These are phyloP conservation scores for Sugiyamaella qingdaonensis DNA, from an alignment of 805 yeast species.

Conservation along the genomic window DNA sequence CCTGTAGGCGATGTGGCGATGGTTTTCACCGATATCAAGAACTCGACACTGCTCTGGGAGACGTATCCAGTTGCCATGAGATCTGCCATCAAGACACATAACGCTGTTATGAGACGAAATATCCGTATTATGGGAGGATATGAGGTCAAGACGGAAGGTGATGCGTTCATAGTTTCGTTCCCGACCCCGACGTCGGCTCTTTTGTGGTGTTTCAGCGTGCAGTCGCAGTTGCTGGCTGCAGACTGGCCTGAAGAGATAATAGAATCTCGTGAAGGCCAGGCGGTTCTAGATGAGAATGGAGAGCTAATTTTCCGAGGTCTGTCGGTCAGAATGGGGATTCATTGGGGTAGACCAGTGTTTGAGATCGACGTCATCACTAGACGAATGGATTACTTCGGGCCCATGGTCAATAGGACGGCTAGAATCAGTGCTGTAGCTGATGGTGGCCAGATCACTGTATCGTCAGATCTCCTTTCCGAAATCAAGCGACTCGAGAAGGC, in stretches of 20 bases:
- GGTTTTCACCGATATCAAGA: conserved; percentile 96
- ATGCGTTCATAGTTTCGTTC: conserved; percentile 96
- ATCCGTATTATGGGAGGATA: conserved; percentile 92
- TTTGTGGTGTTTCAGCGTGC: conserved; percentile 93
- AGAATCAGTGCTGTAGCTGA: conserved; percentile 92
- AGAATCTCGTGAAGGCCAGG: conserved; percentile 77
- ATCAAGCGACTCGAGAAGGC: conserved; percentile 43
- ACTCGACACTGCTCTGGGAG: conserved; percentile 93
- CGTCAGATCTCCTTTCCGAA: conserved; percentile 75
- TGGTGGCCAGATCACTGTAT: conserved; percentile 94
- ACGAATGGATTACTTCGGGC: conserved; percentile 98
- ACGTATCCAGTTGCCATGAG: conserved; percentile 90
- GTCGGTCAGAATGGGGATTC: conserved; percentile 96
- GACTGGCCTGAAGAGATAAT: conserved; percentile 96
- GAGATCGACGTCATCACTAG: conserved; percentile 92
- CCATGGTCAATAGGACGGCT: conserved; percentile 95
- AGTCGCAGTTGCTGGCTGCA: conserved; percentile 71
- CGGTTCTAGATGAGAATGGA: conserved; percentile 58
- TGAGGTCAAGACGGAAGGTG: conserved; percentile 99
- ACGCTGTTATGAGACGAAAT: conserved; percentile 89
- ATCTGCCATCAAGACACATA: conserved; percentile 92
- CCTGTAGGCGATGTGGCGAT: conserved; percentile 93
- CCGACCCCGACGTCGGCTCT: conserved; percentile 88
- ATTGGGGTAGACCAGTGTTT: conserved; percentile 97
- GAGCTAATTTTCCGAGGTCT: conserved; percentile 76